Percentiles rank a stretch among this genome's conserved stretches.
Evolutionary conservation across 78 protist genomes (phyloP).

Genomic region (Dictyostelium firmibasis): DNA sequence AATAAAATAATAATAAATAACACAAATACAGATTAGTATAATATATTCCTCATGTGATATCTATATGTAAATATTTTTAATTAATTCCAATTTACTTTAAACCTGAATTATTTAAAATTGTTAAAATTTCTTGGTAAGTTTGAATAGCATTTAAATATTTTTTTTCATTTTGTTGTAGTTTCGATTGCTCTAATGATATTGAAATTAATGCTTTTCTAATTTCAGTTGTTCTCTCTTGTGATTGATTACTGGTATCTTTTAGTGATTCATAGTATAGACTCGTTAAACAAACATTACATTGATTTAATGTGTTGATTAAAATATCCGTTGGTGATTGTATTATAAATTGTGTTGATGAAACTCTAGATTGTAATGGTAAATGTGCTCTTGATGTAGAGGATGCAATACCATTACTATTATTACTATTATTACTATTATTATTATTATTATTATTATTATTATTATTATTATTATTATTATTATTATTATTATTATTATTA

Average conservation of each 20-base stretch:
- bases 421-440: background rate
- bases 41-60: too few relatives aligned
- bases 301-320: background rate
- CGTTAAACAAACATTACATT: background rate
- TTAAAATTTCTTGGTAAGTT: slow-evolving; percentile 3
- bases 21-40: too few relatives aligned
- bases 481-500: too few relatives aligned
- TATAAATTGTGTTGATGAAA: background rate
- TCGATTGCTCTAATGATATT: background rate
- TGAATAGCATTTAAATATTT: background rate
- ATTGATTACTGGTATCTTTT: slow-evolving; percentile 11
- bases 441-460: too few relatives aligned
- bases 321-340: background rate
- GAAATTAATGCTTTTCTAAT: background rate
- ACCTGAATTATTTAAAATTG: slow-evolving; percentile 6
- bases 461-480: too few relatives aligned
- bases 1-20: background rate
- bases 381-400: background rate
- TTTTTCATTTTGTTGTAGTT: background rate
- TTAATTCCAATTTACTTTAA: slow-evolving; percentile 2
- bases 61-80: too few relatives aligned
- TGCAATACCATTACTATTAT: too few relatives aligned
- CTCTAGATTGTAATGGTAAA: background rate
- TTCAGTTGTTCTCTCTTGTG: slow-evolving; percentile 5
- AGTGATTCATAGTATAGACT: background rate